Evolutionary conservation across 257 asterid genomes (phyloP).

Genomic region (Nicotiana tabacum): DNA sequence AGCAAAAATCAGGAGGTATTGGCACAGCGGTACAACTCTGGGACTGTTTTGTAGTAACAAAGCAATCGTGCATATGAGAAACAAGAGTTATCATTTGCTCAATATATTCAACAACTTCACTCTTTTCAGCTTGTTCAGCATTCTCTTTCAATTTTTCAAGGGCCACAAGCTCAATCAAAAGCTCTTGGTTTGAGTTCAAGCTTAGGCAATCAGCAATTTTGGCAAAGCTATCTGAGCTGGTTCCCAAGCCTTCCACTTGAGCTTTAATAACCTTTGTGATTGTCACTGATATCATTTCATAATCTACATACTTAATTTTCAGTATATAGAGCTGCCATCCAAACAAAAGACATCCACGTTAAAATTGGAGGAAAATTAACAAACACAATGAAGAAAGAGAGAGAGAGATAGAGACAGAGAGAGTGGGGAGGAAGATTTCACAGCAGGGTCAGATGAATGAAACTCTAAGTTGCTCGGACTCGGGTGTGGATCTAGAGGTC

Average conservation of each 20-base stretch:
- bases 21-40: slow-evolving; percentile 53
- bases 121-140: slow-evolving; percentile 70
- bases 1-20: slow-evolving; percentile 79
- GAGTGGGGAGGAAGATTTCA: neutral
- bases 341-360: slow-evolving; percentile 10
- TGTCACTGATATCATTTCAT: slow-evolving; percentile 43
- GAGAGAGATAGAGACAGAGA: neutral
- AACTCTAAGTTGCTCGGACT: neutral
- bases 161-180: slow-evolving; percentile 78
- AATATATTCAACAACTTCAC: slow-evolving; percentile 55
- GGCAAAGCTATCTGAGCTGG: slow-evolving; percentile 55
- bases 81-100: slow-evolving; percentile 68
- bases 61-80: slow-evolving; percentile 79
- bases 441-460: neutral
- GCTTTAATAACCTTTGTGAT: slow-evolving; percentile 52
- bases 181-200: slow-evolving; percentile 74
- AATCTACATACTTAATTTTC: slow-evolving; percentile 54
- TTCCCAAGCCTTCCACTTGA: slow-evolving; percentile 64
- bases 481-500: too few relatives aligned
- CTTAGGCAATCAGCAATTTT: slow-evolving; percentile 54
- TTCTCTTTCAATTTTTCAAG: slow-evolving; percentile 83
- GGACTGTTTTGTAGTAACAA: slow-evolving; percentile 62
- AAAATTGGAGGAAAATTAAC: slow-evolving; percentile 3
- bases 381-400: neutral
- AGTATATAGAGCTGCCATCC: slow-evolving; percentile 40